Evolutionary conservation across 305 asterid genomes (phyloP).

Genomic region (Rubia peregrina): DNA sequence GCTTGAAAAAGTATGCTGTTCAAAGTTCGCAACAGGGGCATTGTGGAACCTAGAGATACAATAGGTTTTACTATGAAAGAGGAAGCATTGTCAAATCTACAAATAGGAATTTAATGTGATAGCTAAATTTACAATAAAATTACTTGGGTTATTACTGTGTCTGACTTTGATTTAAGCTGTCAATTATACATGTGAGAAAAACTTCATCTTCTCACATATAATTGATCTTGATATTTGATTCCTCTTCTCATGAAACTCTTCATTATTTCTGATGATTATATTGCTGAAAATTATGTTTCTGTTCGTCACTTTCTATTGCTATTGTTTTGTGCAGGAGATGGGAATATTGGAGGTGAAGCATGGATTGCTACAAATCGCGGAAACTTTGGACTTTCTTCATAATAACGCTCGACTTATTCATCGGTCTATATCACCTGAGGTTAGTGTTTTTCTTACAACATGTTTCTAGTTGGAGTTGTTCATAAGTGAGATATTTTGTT

Average conservation of each 20-base stretch:
- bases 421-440: constrained; percentile 93
- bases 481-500: neutral
- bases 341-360: constrained; percentile 95
- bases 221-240: neutral
- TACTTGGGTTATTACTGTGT: neutral
- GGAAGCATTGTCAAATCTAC: neutral
- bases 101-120: no score
- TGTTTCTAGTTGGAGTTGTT: neutral
- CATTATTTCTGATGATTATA: neutral
- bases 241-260: constrained; percentile 6
- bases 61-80: neutral
- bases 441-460: constrained; percentile 18
- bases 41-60: neutral
- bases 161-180: neutral
- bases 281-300: constrained; percentile 4
- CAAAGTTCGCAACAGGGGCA: neutral
- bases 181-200: neutral
- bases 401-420: constrained; percentile 90
- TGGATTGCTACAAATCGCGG: constrained; percentile 92
- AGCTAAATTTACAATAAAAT: no score
- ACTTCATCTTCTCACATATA: neutral
- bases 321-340: constrained; percentile 63
- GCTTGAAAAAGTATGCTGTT: neutral
- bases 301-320: constrained; percentile 5
- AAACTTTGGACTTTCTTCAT: constrained; percentile 94